Conservation (phyloP, 192 early-diverging fungal species). For the Helicostylum pulchrum region DNA sequence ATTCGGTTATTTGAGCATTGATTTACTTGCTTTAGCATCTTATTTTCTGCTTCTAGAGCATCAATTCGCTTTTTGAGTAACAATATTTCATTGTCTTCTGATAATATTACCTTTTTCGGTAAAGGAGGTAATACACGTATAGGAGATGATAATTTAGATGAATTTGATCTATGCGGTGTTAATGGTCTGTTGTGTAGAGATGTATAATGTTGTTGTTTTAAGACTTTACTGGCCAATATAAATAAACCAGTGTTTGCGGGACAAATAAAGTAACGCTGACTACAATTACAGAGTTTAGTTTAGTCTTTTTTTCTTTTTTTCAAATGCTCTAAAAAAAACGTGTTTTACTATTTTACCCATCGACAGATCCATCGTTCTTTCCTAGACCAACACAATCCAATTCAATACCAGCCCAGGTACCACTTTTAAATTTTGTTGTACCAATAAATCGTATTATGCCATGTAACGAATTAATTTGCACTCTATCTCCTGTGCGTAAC, state of each 20-base stretch:
- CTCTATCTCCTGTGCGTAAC: conserved; percentile 7
- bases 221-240: conserved; percentile 56
- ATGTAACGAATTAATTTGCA: conserved; percentile 11
- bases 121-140: conserved; percentile 5
- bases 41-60: conserved; percentile 10
- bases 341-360: conserved; percentile 38
- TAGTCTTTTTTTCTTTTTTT: conserved; percentile 8
- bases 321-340: conserved; percentile 8
- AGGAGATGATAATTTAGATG: conserved; percentile 1
- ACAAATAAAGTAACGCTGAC: conserved; percentile 66
- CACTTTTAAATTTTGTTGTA: conserved; percentile 64
- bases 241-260: conserved; percentile 69
- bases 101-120: conserved; percentile 5
- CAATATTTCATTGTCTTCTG: background rate
- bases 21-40: background rate
- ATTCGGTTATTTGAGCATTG: conserved; percentile 3
- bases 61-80: conserved; percentile 4
- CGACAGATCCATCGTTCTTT: conserved; percentile 71
- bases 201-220: background rate
- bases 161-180: conserved; percentile 4
- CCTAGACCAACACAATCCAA: conserved; percentile 63
- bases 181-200: background rate
- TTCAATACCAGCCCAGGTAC: conserved; percentile 74
- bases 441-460: conserved; percentile 69
- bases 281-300: background rate